Evolutionary conservation across 331 rosid genomes (phyloP).

Genomic region (Rosa hybrid): DNA sequence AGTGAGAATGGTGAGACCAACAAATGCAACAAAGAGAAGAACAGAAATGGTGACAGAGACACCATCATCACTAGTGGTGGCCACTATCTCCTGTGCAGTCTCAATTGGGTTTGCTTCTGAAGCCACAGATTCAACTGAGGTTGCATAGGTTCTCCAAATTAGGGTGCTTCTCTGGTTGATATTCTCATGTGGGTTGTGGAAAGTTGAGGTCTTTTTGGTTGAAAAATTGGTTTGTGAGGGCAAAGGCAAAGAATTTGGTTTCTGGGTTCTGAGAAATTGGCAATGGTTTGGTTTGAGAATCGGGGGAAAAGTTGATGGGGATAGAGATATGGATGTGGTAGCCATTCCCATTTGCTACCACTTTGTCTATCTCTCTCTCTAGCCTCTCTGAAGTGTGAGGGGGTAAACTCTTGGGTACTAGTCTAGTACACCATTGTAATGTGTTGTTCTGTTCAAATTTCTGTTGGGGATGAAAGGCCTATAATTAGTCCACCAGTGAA

Average conservation of each 20-base stretch:
- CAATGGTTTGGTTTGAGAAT: conserved; percentile 20
- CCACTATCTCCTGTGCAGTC: conserved; percentile 49
- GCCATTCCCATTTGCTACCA: conserved; percentile 56
- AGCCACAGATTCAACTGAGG: conserved; percentile 41
- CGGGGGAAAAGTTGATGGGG: conserved; percentile 43
- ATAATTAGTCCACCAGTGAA: neutral
- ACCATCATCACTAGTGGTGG: conserved; percentile 46
- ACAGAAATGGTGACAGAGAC: conserved; percentile 44
- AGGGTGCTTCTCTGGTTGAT: conserved; percentile 17
- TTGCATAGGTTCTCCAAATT: conserved; percentile 35
- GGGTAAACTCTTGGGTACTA: neutral
- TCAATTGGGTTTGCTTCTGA: conserved; percentile 43
- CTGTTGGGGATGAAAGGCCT: conserved; percentile 1
- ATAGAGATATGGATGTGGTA: conserved; percentile 43
- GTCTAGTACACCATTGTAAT: neutral
- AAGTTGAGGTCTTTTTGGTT: conserved; percentile 22
- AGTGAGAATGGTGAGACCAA: conserved; percentile 71
- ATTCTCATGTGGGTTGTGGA: conserved; percentile 26
- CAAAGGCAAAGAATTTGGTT: conserved; percentile 19
- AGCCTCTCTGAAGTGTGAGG: neutral
- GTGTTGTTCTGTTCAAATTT: neutral
- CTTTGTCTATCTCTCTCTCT: conserved; percentile 16
- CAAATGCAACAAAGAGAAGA: conserved; percentile 72
- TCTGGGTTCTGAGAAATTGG: conserved; percentile 24
- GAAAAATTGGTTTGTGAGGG: conserved; percentile 19